These are phyloP conservation scores for Fraxinus nigra DNA, from an alignment of 305 asterid species.

Conservation along the genomic window DNA sequence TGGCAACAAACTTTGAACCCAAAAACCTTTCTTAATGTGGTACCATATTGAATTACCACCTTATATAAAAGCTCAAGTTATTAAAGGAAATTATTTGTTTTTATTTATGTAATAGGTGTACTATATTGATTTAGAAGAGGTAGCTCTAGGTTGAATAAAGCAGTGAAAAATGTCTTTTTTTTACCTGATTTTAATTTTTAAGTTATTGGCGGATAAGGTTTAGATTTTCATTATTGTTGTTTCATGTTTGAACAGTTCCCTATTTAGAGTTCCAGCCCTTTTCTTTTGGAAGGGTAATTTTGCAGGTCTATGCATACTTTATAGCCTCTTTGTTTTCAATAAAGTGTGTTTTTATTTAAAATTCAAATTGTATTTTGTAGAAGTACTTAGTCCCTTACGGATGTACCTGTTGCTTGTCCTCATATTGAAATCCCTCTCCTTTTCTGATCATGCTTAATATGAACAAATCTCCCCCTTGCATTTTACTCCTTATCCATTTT, in stretches of 20 bases:
- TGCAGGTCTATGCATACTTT: background rate
- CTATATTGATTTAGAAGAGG: background rate
- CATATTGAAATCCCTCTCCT: background rate
- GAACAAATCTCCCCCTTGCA: background rate
- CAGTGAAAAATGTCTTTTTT: background rate
- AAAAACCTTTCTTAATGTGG: background rate
- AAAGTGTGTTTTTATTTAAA: background rate
- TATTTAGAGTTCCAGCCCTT: background rate
- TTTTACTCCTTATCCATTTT: background rate
- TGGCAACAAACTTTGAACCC: background rate
- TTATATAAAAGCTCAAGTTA: background rate
- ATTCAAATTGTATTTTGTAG: background rate
- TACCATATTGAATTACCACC: background rate
- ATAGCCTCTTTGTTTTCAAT: background rate
- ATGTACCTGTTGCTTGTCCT: conserved; percentile 1
- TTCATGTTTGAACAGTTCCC: background rate
- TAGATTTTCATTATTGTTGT: background rate
- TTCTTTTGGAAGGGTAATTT: background rate
- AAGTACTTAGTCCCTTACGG: background rate
- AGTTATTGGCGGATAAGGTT: background rate
- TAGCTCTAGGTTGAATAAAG: background rate
- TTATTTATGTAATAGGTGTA: background rate
- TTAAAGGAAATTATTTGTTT: background rate
- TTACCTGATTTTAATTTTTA: background rate
- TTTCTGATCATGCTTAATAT: background rate